Evolutionary conservation across 2,329 filamentous ascomycete genomes (phyloP), one percentile per base, ranked within the genome.

Genomic region (Talaromyces sp.): DNA sequence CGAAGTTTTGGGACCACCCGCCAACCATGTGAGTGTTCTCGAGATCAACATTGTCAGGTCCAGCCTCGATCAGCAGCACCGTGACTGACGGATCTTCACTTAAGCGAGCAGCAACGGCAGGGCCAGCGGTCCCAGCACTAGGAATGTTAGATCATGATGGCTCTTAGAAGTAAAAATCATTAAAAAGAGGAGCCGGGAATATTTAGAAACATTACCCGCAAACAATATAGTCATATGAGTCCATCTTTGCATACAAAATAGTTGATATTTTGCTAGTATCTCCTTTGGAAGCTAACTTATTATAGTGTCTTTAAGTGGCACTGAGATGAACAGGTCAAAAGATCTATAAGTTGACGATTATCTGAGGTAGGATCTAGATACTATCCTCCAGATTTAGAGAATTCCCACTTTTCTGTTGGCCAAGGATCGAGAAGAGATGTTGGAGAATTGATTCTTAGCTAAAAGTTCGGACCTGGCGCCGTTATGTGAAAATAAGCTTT

Each of bases 101-200:
- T 2, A 82, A 72, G 15, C 80, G 78, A 13, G 74, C 77, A 25
- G 80, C 80, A 36, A 82, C 75, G 1, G 82, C 80, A 65, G 79
- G 81, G 22, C 80, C 80, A 5, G 80, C 73, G 7, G 80, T 82
- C 7, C 80, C 80, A 42, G 78, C 80, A 58, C 80, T 78, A 22
- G 39, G 17, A n/a, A n/a, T 19, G 39, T 44, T 15, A 44, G n/a
- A 44, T 15, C 1, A n/a, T 44, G 8, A n/a, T 44, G 8, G 15
- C 15, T 39, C 6, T 13, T 39, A 8, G 15, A 19, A 19, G 5
- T 44, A 1, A 9, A 19, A 44, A 9, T 44, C 39, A 44, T 44
- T n/a, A 42, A 44, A 3, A 7, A 44, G n/a, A 10, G 7, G 8
- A n/a, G 39, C 19, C 10, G 8, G 8, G 4, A 15, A 19, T n/a